Evolutionary conservation across 495 filamentous ascomycete species (phyloP).

Genomic region (Talaromyces adpressus): DNA sequence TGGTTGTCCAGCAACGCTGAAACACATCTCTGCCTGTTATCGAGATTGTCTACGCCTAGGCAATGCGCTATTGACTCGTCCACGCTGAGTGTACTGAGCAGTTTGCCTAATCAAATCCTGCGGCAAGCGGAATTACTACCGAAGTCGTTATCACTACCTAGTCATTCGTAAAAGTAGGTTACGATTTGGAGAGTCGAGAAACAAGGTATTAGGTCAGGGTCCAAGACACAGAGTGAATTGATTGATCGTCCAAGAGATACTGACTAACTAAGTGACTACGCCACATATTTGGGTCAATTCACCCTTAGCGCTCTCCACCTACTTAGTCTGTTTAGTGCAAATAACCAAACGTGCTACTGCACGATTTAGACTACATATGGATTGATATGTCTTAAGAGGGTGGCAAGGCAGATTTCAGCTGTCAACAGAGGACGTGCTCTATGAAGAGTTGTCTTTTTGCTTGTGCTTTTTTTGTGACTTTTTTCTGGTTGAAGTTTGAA

Average conservation of each 20-base stretch:
- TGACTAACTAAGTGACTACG: not conserved
- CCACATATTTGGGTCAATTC: not conserved
- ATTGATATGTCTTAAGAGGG: not conserved
- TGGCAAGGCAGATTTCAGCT: not conserved
- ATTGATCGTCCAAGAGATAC: not conserved
- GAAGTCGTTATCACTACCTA: not conserved
- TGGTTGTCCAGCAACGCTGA: not conserved
- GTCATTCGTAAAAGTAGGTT: not conserved
- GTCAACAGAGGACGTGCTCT: not conserved
- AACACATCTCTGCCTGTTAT: not conserved
- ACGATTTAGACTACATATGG: not conserved
- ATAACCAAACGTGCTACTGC: not conserved
- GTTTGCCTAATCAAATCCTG: not conserved
- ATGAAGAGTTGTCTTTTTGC: not conserved
- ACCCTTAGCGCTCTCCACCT: not conserved
- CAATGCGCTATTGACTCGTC: not conserved
- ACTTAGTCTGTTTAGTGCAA: not conserved
- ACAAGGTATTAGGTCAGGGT: not conserved
- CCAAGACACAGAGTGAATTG: not conserved
- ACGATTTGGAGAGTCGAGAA: not conserved
- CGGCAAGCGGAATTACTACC: not conserved
- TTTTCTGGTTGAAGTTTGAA: no score
- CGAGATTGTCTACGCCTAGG: not conserved
- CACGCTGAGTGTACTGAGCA: not conserved
- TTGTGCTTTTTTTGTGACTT: no score